These are phyloP conservation scores for Wilhelminamyces savonicus DNA, from an alignment of 805 yeast species.

Conservation along the genomic window DNA sequence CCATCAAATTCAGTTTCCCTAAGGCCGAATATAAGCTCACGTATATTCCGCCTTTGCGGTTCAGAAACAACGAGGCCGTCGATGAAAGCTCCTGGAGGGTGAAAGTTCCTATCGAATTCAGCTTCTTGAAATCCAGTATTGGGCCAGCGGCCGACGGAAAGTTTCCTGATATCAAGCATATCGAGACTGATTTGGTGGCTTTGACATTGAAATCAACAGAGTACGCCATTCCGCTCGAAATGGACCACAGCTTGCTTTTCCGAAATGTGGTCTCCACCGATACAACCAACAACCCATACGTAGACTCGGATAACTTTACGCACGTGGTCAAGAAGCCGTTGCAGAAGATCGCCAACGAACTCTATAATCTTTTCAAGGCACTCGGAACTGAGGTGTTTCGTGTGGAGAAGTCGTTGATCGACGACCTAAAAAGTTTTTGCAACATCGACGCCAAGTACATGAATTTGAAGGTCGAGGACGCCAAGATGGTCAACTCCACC, in stretches of 20 bases:
- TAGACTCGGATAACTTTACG: conserved; percentile 18
- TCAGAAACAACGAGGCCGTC: not conserved
- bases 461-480: conserved; percentile 15
- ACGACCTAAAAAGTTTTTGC: conserved; percentile 24
- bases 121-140: too few relatives aligned
- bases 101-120: conserved; percentile 3
- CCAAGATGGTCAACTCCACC: conserved; percentile 1
- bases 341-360: conserved; percentile 11
- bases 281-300: conserved; percentile 5
- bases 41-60: conserved; percentile 3
- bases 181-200: not conserved
- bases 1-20: not conserved
- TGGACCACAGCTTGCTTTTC: conserved; percentile 29
- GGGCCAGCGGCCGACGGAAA: not conserved
- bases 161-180: conserved; percentile 1
- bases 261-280: too few relatives aligned
- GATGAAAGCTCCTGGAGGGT: conserved; percentile 2
- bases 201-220: conserved; percentile 1
- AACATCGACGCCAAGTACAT: conserved; percentile 18
- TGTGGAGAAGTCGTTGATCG: conserved; percentile 22
- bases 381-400: conserved; percentile 20
- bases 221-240: conserved; percentile 29
- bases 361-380: conserved; percentile 10
- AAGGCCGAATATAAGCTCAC: not conserved
- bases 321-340: conserved; percentile 17